These are phyloP conservation scores for Carpinus fangiana DNA, from an alignment of 306 rosid species.

Conservation along the genomic window DNA sequence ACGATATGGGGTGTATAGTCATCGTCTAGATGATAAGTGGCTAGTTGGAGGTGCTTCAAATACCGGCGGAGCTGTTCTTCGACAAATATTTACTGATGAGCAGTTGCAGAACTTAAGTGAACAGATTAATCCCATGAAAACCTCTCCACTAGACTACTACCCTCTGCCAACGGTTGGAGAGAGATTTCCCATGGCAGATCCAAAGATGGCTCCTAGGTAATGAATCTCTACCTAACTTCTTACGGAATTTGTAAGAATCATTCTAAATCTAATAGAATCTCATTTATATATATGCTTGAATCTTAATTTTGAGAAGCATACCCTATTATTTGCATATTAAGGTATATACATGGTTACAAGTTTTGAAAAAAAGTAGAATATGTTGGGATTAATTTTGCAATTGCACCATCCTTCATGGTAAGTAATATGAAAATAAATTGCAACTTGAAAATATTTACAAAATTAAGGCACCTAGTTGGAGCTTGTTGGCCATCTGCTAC, in stretches of 20 bases:
- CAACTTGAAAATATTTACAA: not conserved
- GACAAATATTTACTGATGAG: constrained; percentile 73
- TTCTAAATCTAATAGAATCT: not conserved
- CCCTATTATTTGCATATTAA: not conserved
- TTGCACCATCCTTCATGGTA: not conserved
- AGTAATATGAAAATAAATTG: not conserved
- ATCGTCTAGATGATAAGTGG: constrained; percentile 97
- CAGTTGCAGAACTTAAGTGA: constrained; percentile 65
- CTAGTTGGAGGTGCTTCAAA: constrained; percentile 98
- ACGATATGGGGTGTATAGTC: constrained; percentile 91
- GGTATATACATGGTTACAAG: not conserved
- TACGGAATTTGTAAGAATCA: constrained; percentile 7
- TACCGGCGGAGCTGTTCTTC: constrained; percentile 88
- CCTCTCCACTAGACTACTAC: constrained; percentile 72
- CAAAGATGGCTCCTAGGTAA: constrained; percentile 76
- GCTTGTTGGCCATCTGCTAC: not conserved
- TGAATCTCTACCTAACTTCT: constrained; percentile 14
- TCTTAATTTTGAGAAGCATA: not conserved
- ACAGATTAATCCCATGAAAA: constrained; percentile 66
- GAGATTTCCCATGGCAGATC: constrained; percentile 87
- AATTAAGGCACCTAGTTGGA: not conserved
- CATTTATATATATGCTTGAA: not conserved
- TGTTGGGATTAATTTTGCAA: not conserved
- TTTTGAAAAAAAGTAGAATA: not conserved
- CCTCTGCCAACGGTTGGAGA: constrained; percentile 81